Evolutionary conservation across 768 basidiomycete genomes (phyloP).

Genomic region (Leccinellum albellum): DNA sequence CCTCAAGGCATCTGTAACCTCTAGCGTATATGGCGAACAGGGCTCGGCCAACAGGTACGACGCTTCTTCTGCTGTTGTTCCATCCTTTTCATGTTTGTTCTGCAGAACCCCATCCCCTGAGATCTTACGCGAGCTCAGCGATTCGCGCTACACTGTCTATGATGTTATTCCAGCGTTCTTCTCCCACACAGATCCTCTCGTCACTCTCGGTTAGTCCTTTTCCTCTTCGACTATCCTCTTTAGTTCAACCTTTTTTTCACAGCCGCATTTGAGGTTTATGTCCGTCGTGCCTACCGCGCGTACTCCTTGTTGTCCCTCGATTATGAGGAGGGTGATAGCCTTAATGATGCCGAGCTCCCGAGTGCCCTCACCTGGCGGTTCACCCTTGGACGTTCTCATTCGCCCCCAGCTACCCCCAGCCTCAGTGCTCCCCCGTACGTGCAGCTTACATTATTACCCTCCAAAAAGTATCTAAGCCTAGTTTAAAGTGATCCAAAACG

Average conservation of each 20-base stretch:
- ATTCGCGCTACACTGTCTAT: constrained; percentile 94
- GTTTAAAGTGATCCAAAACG: constrained; percentile 57
- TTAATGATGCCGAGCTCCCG: constrained; percentile 80
- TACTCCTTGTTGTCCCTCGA: constrained; percentile 90
- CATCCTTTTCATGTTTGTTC: constrained; percentile 4
- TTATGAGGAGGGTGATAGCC: constrained; percentile 87
- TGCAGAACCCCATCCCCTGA: constrained; percentile 78
- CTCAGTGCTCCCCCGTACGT: constrained; percentile 37
- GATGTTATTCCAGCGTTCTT: constrained; percentile 98
- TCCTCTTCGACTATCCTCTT: background rate
- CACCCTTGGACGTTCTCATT: constrained; percentile 86
- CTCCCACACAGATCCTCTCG: constrained; percentile 77
- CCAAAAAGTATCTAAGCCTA: constrained; percentile 6
- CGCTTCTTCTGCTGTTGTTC: background rate
- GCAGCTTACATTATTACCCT: background rate
- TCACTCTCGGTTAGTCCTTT: constrained; percentile 64
- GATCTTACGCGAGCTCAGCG: constrained; percentile 86
- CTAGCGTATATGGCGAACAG: constrained; percentile 86
- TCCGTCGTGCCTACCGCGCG: constrained; percentile 92
- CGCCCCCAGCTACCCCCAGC: constrained; percentile 79
- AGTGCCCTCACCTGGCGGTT: constrained; percentile 90
- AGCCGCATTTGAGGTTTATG: constrained; percentile 96
- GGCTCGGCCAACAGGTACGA: constrained; percentile 56
- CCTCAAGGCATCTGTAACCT: constrained; percentile 81
- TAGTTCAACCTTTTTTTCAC: constrained; percentile 1